Evolutionary conservation across 352 stramenopile species (phyloP).

Genomic region (Phytophthora ohioensis): DNA sequence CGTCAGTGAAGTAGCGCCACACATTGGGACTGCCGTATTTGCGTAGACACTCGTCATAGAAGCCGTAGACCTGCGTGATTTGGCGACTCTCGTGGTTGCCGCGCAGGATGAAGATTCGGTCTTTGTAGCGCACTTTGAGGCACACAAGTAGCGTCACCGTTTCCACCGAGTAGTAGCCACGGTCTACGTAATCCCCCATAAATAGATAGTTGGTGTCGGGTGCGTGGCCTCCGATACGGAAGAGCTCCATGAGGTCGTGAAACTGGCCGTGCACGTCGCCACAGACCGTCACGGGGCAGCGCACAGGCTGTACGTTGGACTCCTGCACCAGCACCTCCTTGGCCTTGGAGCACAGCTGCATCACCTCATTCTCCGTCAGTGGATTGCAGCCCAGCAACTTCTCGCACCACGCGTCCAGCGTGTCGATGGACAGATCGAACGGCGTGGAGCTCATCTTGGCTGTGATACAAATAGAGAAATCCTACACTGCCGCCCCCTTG

Average conservation of each 20-base stretch:
- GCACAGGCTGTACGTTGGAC: conserved; percentile 97
- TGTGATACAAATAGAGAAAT: conserved; percentile 18
- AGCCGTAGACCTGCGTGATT: conserved; percentile 89
- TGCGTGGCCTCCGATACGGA: conserved; percentile 91
- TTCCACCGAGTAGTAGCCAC: conserved; percentile 89
- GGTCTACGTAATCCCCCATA: conserved; percentile 88
- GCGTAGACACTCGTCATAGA: conserved; percentile 78
- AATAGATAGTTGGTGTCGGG: conserved; percentile 87
- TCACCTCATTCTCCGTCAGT: conserved; percentile 96
- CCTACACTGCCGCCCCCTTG: conserved; percentile 6
- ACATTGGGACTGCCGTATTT: conserved; percentile 99
- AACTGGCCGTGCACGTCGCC: conserved; percentile 99
- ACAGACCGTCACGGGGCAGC: conserved; percentile 97
- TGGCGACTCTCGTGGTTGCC: conserved; percentile 86
- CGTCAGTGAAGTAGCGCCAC: conserved; percentile 98
- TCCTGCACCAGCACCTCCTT: conserved; percentile 97
- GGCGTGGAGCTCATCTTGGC: conserved; percentile 55
- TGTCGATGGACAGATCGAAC: conserved; percentile 85
- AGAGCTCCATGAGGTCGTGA: conserved; percentile 98
- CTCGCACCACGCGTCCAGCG: conserved; percentile 95
- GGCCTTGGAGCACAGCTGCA: conserved; percentile 94
- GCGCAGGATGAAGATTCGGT: conserved; percentile 86
- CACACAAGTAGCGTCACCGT: conserved; percentile 85
- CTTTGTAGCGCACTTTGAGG: conserved; percentile 91
- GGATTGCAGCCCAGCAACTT: conserved; percentile 95